A percentile compares a stretch with the other conserved stretches of the same genome.
Conservation (phyloP, 345 rosid species). For the Eucalyptus paniculata region DNA sequence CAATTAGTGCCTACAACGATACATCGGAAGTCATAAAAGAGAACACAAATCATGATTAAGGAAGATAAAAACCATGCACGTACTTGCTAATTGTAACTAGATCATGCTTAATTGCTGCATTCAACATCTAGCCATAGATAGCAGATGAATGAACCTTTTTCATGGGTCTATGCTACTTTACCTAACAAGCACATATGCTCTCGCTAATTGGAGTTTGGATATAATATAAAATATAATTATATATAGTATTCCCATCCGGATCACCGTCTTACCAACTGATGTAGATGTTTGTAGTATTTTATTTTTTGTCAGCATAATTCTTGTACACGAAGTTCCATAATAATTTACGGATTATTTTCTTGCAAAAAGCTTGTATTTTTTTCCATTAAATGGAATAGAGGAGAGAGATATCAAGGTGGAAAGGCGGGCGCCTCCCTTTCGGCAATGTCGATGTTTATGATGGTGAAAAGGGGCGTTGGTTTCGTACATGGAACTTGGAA, state of each 20-base stretch:
- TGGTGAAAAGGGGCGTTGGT: too few species aligned
- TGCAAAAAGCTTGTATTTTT: not conserved
- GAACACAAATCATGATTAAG: not conserved
- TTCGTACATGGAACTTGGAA: not conserved
- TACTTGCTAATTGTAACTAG: not conserved
- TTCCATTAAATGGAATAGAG: too few species aligned
- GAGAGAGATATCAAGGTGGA: too few species aligned
- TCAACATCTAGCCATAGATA: not conserved
- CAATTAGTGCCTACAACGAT: fast-evolving
- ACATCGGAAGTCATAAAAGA: not conserved
- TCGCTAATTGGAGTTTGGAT: not conserved
- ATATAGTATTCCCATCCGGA: too few species aligned
- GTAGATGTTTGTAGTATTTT: not conserved
- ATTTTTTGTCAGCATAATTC: not conserved
- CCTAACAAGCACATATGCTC: not conserved
- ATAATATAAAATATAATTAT: not conserved
- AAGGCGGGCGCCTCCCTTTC: not conserved
- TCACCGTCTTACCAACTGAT: not conserved
- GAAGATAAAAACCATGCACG: not conserved
- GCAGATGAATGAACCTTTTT: not conserved
- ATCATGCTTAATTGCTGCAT: not conserved
- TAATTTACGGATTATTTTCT: not conserved
- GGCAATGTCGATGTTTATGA: not conserved
- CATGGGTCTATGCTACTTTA: not conserved
- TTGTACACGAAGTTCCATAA: not conserved